These are phyloP conservation scores for Telopea speciosissima DNA, from an alignment of 177 flowering plant genomes.

Conservation along the genomic window DNA sequence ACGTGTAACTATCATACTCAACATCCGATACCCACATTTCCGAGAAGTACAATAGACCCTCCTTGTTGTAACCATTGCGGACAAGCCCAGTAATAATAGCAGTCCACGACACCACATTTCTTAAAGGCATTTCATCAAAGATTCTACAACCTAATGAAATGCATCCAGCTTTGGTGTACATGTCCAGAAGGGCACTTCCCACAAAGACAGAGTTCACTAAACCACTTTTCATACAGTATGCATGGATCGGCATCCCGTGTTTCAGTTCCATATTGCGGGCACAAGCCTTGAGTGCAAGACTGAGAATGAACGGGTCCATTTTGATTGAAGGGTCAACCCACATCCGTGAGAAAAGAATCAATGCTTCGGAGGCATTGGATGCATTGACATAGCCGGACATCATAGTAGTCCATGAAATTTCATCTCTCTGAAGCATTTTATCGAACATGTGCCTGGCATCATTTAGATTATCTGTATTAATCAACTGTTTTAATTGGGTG, in stretches of 20 bases:
- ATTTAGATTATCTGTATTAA: background rate
- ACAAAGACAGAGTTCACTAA: background rate
- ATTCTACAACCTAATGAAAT: background rate
- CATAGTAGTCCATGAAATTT: background rate
- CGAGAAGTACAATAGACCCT: background rate
- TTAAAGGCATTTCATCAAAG: background rate
- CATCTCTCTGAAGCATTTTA: background rate
- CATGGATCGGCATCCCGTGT: background rate
- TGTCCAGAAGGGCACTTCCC: background rate
- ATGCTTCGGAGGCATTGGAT: background rate
- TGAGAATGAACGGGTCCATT: background rate
- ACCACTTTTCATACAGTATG: background rate
- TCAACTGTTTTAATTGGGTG: background rate
- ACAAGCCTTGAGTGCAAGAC: background rate
- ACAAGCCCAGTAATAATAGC: background rate
- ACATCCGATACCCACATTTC: background rate
- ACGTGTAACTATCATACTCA: background rate
- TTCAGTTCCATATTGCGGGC: background rate
- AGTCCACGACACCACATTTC: slow-evolving; percentile 3
- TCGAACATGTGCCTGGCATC: background rate
- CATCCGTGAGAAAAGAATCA: background rate
- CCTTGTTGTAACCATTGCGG: background rate
- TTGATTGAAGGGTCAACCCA: background rate
- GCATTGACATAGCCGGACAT: background rate
- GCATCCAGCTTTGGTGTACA: background rate